phyloP scores from a whole-genome alignment of 1,284 basidiomycete genomes.

The Ustilago trichophora region DNA sequence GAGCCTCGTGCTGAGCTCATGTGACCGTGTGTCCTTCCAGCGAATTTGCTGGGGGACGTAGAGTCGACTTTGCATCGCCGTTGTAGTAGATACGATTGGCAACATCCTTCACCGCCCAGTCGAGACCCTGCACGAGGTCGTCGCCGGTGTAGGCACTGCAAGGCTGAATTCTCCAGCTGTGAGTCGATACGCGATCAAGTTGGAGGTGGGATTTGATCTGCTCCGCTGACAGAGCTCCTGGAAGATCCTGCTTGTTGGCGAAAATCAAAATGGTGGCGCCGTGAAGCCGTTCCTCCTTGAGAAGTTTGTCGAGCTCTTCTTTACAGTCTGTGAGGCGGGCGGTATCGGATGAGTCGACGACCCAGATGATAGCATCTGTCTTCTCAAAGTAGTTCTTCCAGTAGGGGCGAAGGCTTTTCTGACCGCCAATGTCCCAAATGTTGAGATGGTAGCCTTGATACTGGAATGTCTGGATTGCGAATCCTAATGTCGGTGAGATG shows the following conservation, averaged over 20 bases:
- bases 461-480: slow-evolving; percentile 96
- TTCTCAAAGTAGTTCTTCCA: slow-evolving; percentile 99
- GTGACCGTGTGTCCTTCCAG: neutral
- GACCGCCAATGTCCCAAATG: slow-evolving; percentile 91
- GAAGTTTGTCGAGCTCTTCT: slow-evolving; percentile 82
- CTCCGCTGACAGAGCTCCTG: slow-evolving; percentile 80
- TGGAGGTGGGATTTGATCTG: slow-evolving; percentile 75
- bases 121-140: slow-evolving; percentile 83
- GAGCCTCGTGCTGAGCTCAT: too few relatives aligned
- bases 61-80: slow-evolving; percentile 27
- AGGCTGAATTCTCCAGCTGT: slow-evolving; percentile 88
- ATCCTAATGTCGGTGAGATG: slow-evolving; percentile 88
- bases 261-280: slow-evolving; percentile 94
- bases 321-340: slow-evolving; percentile 88
- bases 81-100: slow-evolving; percentile 68
- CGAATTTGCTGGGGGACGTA: neutral
- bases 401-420: slow-evolving; percentile 91
- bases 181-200: slow-evolving; percentile 73
- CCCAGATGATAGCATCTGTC: slow-evolving; percentile 98
- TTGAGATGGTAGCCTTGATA: slow-evolving; percentile 76
- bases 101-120: slow-evolving; percentile 94
- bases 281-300: slow-evolving; percentile 91
- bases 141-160: slow-evolving; percentile 91
- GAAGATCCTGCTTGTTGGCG: slow-evolving; percentile 98
- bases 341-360: slow-evolving; percentile 92